Evolutionary conservation across 164 flowering plant genomes (phyloP).

Genomic region (Magnolia sinica): DNA sequence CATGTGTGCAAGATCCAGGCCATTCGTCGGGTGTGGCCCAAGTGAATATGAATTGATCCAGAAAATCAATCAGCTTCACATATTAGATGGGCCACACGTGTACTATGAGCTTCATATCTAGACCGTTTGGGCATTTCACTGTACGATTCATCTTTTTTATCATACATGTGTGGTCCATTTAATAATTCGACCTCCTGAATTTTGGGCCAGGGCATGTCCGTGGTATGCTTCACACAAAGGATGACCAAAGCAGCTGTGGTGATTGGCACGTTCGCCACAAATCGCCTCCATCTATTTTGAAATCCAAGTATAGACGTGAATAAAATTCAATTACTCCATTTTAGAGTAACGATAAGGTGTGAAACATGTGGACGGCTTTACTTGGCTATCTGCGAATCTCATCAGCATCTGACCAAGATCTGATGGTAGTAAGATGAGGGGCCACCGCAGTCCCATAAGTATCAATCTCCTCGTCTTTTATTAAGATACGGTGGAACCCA

Average conservation of each 20-base stretch:
- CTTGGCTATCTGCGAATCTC: not conserved
- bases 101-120: too few species aligned
- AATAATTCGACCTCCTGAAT: not conserved
- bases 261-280: not conserved
- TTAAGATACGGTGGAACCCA: not conserved
- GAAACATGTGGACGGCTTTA: not conserved
- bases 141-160: too few species aligned
- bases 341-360: not conserved
- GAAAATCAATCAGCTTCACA: too few species aligned
- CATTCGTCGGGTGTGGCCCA: too few species aligned
- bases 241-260: not conserved
- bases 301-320: not conserved
- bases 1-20: too few species aligned
- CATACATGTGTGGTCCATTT: not conserved
- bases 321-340: not conserved
- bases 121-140: too few species aligned
- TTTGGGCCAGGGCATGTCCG: not conserved
- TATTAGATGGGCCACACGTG: too few species aligned
- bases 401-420: not conserved
- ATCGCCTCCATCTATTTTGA: not conserved
- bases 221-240: not conserved
- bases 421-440: not conserved
- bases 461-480: not conserved
- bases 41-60: too few species aligned
- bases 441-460: not conserved